A percentile compares a stretch with the other conserved stretches of the same genome.
Evolutionary conservation across 192 early-diverging fungal genomes (phyloP).

Genomic region (Coemansia sp.): DNA sequence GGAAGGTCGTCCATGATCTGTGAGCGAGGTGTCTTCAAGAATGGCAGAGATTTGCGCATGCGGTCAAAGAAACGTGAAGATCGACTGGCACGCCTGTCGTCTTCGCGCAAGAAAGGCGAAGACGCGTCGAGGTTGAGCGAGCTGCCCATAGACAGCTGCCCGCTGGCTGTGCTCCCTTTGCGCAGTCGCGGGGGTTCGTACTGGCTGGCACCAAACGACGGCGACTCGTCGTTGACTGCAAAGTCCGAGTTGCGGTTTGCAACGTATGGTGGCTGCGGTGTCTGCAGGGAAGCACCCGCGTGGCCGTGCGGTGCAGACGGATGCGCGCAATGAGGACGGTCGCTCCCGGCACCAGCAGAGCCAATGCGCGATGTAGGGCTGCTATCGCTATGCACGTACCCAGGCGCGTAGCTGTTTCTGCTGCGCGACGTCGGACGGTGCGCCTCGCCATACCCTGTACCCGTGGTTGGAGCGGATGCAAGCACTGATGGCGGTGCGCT

Average conservation of each 20-base stretch:
- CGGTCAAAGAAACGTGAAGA: conserved; percentile 47
- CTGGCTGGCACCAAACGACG: conserved; percentile 50
- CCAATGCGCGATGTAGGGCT: background rate
- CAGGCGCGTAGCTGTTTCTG: conserved; percentile 41
- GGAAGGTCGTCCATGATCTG: conserved; percentile 43
- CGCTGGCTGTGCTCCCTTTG: conserved; percentile 52
- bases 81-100: conserved; percentile 42
- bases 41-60: conserved; percentile 54
- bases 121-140: conserved; percentile 50
- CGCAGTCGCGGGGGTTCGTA: conserved; percentile 47
- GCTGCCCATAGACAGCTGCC: conserved; percentile 44
- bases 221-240: conserved; percentile 25
- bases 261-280: conserved; percentile 25
- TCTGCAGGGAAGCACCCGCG: conserved; percentile 9
- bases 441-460: conserved; percentile 6
- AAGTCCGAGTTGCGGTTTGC: conserved; percentile 27
- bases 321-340: conserved; percentile 1
- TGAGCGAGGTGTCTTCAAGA: conserved; percentile 47
- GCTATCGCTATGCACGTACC: conserved; percentile 26
- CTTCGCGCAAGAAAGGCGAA: conserved; percentile 45
- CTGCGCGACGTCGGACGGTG: conserved; percentile 32
- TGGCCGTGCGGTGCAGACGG: conserved; percentile 12
- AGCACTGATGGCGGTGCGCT: background rate
- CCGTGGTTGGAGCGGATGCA: background rate
- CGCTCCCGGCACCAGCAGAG: conserved; percentile 2